A percentile compares a stretch with the other conserved stretches of the same genome.
These are phyloP conservation scores for Puccinia polysora DNA, from an alignment of 1,284 basidiomycete genomes.

Conservation along the genomic window DNA sequence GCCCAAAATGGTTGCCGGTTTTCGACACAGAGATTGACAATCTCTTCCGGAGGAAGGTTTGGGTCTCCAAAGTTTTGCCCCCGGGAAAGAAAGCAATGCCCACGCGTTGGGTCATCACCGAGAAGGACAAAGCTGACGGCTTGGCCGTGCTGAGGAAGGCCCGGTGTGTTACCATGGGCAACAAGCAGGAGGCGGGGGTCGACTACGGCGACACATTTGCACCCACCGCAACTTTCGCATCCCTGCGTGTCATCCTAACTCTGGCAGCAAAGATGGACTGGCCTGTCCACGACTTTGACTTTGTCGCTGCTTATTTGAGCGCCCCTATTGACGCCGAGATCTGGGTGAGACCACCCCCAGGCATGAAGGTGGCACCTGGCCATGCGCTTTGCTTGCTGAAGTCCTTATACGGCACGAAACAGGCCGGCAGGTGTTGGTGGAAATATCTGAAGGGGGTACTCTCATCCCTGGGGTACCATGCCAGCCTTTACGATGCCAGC, in stretches of 20 bases:
- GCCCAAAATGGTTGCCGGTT: too few relatives aligned
- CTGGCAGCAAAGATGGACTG: background rate
- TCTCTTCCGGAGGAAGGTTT: background rate
- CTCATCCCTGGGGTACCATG: background rate
- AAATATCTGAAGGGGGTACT: background rate
- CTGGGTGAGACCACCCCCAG: conserved; percentile 15
- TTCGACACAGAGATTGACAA: too few relatives aligned
- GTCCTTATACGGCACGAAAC: conserved; percentile 2
- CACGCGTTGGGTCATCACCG: conserved; percentile 8
- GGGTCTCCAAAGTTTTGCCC: background rate
- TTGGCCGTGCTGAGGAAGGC: background rate
- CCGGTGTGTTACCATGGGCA: background rate
- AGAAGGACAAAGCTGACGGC: background rate
- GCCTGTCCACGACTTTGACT: conserved; percentile 7
- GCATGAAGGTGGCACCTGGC: background rate
- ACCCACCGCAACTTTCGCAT: conserved; percentile 5
- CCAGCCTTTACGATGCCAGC: conserved; percentile 7
- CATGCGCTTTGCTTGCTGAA: background rate
- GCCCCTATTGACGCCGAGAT: conserved; percentile 7
- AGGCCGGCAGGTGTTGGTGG: conserved; percentile 30
- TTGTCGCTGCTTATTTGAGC: conserved; percentile 23
- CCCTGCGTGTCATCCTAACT: background rate
- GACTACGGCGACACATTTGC: conserved; percentile 11
- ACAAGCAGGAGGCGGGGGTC: background rate
- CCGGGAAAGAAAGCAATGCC: background rate